Base-by-base conservation (phyloP, 768 basidiomycete species). In the Termitomyces sp. region DNA sequence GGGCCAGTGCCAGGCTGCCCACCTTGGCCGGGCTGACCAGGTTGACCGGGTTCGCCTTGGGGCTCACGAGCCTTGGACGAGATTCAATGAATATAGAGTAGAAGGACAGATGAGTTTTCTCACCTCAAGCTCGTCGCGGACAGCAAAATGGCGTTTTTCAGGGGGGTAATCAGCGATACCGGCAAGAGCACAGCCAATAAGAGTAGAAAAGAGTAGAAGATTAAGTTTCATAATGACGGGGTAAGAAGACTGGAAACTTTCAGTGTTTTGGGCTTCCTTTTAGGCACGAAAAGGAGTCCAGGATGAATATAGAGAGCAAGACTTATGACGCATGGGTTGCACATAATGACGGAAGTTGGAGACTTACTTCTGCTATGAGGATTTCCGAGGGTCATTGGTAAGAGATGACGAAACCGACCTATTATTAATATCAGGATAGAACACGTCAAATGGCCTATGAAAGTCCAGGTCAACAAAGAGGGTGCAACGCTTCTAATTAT, bases 11-110 rank as follows among this genome's bases (percentile, higher is more conserved):
- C 57, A 5, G 48, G 47, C 20, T 54, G 52, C 3, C 53, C 54
- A 11, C 50, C 50, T 55, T 58, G 50, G 7, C 53, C 57, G 15
- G 42, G 42, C 7, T 56, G 56, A 1, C 56, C 56, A 18, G 55
- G 56, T 20, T 56, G 56, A 4, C 56, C 56, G 3, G 56, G 56
- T 39, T 51, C 40, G 13, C 57, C 57, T 43, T 47, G 44, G 20
- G 52, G 56, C 29, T 22, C 48, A 13, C 50, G 53, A 44, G 44
- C 54, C 50, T 55, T 25, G 31, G 7, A 27, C 32, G 4, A 27
- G 20, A 2, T 15, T n/a, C n/a, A n/a, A n/a, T 27, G 15, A 35
- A n/a, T 20, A 23, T 12, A 12, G 5, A 5, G 7, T 36, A 12
- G 7, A 23, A 18, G 5, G n/a, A 20, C 3, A 29, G 20, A 42